A percentile compares a stretch with the other conserved stretches of the same genome.
Conservation (phyloP, 2,329 filamentous ascomycete genomes). For the Colletotrichum incanum region DNA sequence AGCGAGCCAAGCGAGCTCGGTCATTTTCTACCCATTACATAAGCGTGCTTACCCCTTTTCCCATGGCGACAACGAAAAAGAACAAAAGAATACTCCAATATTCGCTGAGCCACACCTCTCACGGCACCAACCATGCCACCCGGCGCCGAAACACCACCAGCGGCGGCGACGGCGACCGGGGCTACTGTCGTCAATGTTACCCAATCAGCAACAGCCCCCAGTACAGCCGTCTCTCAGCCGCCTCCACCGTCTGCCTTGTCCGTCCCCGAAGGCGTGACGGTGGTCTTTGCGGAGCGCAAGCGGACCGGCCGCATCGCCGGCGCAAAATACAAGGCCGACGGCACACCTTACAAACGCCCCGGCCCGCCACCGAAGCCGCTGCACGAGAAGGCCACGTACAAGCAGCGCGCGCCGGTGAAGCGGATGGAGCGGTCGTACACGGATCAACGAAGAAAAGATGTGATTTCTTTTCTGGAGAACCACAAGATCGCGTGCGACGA, state of each 20-base stretch:
- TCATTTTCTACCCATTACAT: background rate
- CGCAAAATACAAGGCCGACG: conserved; percentile 28
- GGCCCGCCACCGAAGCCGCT: conserved; percentile 17
- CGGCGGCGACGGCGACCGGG: background rate
- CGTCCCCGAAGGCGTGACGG: conserved; percentile 9
- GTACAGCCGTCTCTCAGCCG: background rate
- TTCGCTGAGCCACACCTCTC: conserved; percentile 1
- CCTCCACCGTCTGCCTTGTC: background rate
- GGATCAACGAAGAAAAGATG: conserved; percentile 16
- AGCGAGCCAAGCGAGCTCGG: background rate
- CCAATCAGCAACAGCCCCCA: background rate
- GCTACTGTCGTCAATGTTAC: background rate
- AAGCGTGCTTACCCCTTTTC: background rate
- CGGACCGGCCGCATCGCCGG: conserved; percentile 16
- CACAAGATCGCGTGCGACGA: conserved; percentile 21
- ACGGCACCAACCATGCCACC: conserved; percentile 8
- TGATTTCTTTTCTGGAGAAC: conserved; percentile 1
- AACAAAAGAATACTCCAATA: conserved; percentile 2
- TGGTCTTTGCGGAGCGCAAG: conserved; percentile 22
- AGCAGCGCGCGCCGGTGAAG: conserved; percentile 3
- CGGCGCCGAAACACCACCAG: background rate
- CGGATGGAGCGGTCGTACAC: conserved; percentile 19
- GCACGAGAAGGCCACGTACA: conserved; percentile 12
- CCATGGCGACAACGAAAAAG: background rate
- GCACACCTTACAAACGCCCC: conserved; percentile 22